Conservation (phyloP, 2,329 filamentous ascomycete species). For the Diaporthe citriasiana region DNA sequence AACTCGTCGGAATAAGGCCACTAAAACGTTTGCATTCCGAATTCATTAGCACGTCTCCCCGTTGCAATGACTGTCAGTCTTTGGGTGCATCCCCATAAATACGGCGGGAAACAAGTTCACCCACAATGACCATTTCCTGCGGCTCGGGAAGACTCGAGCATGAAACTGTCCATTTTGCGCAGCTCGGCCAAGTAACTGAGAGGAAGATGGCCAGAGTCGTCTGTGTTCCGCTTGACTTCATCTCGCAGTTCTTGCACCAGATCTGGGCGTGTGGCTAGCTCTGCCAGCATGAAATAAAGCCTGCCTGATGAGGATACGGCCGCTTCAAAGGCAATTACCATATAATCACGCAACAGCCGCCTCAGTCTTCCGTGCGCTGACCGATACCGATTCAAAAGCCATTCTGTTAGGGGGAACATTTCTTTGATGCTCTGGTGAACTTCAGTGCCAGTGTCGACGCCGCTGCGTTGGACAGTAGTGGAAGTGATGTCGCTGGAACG, state of each 20-base stretch:
- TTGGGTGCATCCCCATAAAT: too few relatives aligned
- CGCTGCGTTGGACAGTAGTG: background rate
- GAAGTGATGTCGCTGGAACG: background rate
- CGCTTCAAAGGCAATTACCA: slow-evolving; percentile 43
- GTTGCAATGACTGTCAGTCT: too few relatives aligned
- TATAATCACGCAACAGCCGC: slow-evolving; percentile 38
- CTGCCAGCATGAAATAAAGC: slow-evolving; percentile 41
- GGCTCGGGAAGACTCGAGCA: slow-evolving; percentile 11
- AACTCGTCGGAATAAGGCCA: slow-evolving; percentile 10
- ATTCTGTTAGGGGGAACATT: slow-evolving; percentile 36
- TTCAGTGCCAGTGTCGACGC: background rate
- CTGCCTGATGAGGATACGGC: slow-evolving; percentile 33
- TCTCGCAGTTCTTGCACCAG: slow-evolving; percentile 39
- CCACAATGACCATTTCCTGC: slow-evolving; percentile 19
- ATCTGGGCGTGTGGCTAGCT: slow-evolving; percentile 37
- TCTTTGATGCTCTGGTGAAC: slow-evolving; percentile 16
- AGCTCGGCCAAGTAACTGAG: slow-evolving; percentile 9
- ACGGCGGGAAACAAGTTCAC: background rate
- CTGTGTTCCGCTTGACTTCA: slow-evolving; percentile 24
- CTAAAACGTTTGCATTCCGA: background rate
- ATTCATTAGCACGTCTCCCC: background rate
- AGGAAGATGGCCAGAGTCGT: background rate
- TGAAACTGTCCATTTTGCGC: slow-evolving; percentile 29
- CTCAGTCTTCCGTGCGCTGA: slow-evolving; percentile 26
- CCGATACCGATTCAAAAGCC: slow-evolving; percentile 31